Conservation (phyloP, 345 rosid genomes). For the Bruguiera parviflora region DNA sequence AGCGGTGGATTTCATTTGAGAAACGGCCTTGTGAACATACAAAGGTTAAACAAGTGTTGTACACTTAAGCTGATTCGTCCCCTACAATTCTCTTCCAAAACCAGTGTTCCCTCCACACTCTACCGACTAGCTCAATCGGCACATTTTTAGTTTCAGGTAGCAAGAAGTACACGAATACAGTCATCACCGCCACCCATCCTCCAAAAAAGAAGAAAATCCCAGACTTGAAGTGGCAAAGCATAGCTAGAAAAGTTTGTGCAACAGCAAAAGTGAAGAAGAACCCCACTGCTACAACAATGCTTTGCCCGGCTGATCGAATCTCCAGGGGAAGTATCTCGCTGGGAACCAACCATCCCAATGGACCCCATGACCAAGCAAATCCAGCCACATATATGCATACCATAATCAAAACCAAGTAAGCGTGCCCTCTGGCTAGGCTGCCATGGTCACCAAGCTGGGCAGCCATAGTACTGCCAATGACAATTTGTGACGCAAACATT, state of each 20-base stretch:
- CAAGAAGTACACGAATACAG: constrained; percentile 34
- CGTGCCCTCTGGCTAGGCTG: constrained; percentile 34
- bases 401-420: constrained; percentile 28
- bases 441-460: constrained; percentile 55
- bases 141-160: constrained; percentile 47
- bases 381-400: constrained; percentile 42
- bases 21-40: too few species aligned
- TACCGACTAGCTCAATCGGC: constrained; percentile 48
- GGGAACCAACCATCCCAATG: constrained; percentile 51
- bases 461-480: constrained; percentile 47
- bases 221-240: constrained; percentile 46
- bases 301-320: constrained; percentile 46
- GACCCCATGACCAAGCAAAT: constrained; percentile 59
- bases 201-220: constrained; percentile 56
- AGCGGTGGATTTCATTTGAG: too few species aligned
- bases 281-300: constrained; percentile 44
- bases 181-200: constrained; percentile 45
- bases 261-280: constrained; percentile 43
- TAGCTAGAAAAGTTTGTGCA: constrained; percentile 38
- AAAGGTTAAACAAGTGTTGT: too few species aligned
- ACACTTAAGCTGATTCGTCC: neutral
- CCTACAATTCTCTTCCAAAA: constrained; percentile 40
- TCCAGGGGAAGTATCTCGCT: constrained; percentile 48
- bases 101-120: constrained; percentile 48
- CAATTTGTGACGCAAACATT: constrained; percentile 56